A percentile compares a stretch with the other conserved stretches of the same genome.
Evolutionary conservation across 2,329 filamentous ascomycete species (phyloP).

Genomic region (Epichloe baconii): DNA sequence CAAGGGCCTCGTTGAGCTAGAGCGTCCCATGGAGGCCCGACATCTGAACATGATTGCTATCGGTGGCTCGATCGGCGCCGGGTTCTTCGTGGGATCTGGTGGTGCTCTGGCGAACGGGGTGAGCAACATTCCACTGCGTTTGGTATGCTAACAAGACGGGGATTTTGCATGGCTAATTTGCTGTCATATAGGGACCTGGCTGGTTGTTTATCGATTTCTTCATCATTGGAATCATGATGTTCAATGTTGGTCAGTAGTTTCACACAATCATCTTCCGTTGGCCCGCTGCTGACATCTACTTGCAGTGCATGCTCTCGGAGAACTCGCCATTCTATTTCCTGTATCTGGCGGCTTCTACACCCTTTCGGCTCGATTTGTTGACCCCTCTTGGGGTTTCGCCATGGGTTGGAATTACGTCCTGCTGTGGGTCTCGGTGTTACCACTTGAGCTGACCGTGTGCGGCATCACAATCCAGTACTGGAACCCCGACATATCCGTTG

Average conservation of each 20-base stretch:
- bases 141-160: neutral
- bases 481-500: slow-evolving; percentile 29
- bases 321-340: slow-evolving; percentile 45
- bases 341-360: slow-evolving; percentile 48
- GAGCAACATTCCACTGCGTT: slow-evolving; percentile 7
- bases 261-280: neutral
- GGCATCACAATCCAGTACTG: slow-evolving; percentile 39
- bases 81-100: slow-evolving; percentile 49
- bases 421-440: slow-evolving; percentile 34
- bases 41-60: slow-evolving; percentile 49
- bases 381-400: slow-evolving; percentile 42
- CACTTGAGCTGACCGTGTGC: slow-evolving; percentile 35
- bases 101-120: slow-evolving; percentile 34
- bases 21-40: slow-evolving; percentile 35
- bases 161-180: neutral
- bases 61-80: slow-evolving; percentile 38
- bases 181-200: slow-evolving; percentile 22
- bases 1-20: slow-evolving; percentile 21
- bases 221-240: slow-evolving; percentile 47
- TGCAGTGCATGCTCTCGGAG: slow-evolving; percentile 41
- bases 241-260: slow-evolving; percentile 32
- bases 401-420: slow-evolving; percentile 39
- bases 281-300: neutral
- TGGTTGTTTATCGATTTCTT: slow-evolving; percentile 35
- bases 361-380: slow-evolving; percentile 45